Percentiles rank a stretch among this genome's conserved stretches.
Conservation (phyloP, 2,329 filamentous ascomycete species). For the Colletotrichum sp. region DNA sequence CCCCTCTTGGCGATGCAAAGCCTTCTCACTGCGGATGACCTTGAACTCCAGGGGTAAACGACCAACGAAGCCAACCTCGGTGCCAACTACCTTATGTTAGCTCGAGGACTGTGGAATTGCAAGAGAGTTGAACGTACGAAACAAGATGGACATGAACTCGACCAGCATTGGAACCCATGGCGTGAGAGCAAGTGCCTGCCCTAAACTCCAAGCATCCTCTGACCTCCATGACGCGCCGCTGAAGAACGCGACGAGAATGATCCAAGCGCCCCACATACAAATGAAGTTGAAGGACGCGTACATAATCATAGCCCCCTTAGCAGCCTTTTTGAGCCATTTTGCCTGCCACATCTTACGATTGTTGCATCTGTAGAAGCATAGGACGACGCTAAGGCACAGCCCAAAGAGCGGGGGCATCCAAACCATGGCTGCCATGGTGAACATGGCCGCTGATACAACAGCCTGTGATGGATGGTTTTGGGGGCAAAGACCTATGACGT, state of each 20-base stretch:
- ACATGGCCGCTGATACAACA: constrained; percentile 1
- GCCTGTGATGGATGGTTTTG: not conserved
- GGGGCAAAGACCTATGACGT: not conserved
- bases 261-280: constrained; percentile 12
- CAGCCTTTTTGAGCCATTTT: not conserved
- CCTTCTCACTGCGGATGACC: not conserved
- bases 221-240: not conserved
- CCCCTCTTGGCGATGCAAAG: not conserved
- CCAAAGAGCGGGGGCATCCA: constrained; percentile 21
- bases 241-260: not conserved
- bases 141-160: not conserved
- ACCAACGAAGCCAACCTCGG: not conserved
- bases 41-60: not conserved
- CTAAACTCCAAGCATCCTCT: not conserved
- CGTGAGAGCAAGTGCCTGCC: constrained; percentile 4
- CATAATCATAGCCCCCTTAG: not conserved
- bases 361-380: constrained; percentile 17
- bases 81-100: not conserved
- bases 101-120: not conserved
- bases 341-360: constrained; percentile 15
- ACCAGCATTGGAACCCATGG: constrained; percentile 3
- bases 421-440: constrained; percentile 14
- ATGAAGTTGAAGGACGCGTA: constrained; percentile 12
- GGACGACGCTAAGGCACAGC: constrained; percentile 1
- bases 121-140: not conserved